Percentiles rank a stretch among this genome's conserved stretches.
phyloP scores from a whole-genome alignment of 805 yeast species.

The Naumovozyma dairenensis region DNA sequence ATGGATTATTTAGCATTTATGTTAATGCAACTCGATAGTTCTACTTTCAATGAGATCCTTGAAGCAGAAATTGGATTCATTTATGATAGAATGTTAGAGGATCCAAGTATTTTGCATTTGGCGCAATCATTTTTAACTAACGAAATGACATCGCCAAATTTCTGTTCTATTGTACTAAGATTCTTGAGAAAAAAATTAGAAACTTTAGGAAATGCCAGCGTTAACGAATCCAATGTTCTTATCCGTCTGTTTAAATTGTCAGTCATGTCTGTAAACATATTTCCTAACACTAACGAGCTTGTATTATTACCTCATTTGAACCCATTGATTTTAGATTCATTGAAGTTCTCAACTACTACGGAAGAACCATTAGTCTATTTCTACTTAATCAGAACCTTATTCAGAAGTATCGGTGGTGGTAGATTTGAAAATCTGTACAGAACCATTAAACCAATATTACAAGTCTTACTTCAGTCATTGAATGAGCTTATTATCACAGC shows the following conservation, averaged over 20 bases:
- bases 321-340: conserved; percentile 68
- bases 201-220: conserved; percentile 72
- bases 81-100: conserved; percentile 68
- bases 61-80: conserved; percentile 69
- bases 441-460: conserved; percentile 84
- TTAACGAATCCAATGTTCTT: conserved; percentile 66
- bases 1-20: conserved; percentile 94
- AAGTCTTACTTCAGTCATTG: conserved; percentile 74
- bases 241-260: conserved; percentile 83
- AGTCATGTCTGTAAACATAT: conserved; percentile 90
- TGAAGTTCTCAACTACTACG: conserved; percentile 71
- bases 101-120: conserved; percentile 77
- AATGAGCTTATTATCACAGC: conserved; percentile 78
- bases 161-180: conserved; percentile 71
- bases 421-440: conserved; percentile 87
- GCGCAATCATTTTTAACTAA: conserved; percentile 92
- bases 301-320: conserved; percentile 84
- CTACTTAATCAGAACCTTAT: conserved; percentile 75
- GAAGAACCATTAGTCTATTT: conserved; percentile 88
- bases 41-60: conserved; percentile 88
- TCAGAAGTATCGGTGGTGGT: conserved; percentile 95
- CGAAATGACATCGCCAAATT: conserved; percentile 89
- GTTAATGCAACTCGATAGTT: conserved; percentile 87
- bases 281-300: conserved; percentile 77
- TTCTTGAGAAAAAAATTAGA: conserved; percentile 65